Evolutionary conservation across 495 filamentous ascomycete species (phyloP).

Genomic region (Aspergillus egyptiacus): DNA sequence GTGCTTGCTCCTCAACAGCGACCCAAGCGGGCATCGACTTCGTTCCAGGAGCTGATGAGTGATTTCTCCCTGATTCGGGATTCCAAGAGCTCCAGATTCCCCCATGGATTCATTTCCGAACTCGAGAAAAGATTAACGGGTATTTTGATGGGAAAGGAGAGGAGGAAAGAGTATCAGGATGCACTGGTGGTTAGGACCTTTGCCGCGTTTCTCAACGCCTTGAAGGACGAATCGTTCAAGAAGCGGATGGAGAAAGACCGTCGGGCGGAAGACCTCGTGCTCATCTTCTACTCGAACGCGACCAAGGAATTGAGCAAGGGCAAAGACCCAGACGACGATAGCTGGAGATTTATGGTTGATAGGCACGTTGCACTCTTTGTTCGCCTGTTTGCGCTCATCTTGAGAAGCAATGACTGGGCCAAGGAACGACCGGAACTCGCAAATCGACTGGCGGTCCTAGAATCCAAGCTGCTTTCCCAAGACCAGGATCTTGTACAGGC

Average conservation of each 20-base stretch:
- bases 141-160: slow-evolving; percentile 64
- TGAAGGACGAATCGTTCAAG: slow-evolving; percentile 65
- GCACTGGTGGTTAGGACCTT: slow-evolving; percentile 71
- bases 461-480: slow-evolving; percentile 90
- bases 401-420: slow-evolving; percentile 75
- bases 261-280: slow-evolving; percentile 79
- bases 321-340: slow-evolving; percentile 74
- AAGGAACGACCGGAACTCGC: slow-evolving; percentile 78
- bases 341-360: slow-evolving; percentile 90
- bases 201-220: slow-evolving; percentile 69
- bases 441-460: slow-evolving; percentile 69
- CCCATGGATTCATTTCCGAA: slow-evolving; percentile 66
- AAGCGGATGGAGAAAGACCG: slow-evolving; percentile 88
- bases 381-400: slow-evolving; percentile 69
- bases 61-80: slow-evolving; percentile 71
- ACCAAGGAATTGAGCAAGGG: slow-evolving; percentile 82
- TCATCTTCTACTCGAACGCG: slow-evolving; percentile 86
- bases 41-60: slow-evolving; percentile 63
- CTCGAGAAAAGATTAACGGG: slow-evolving; percentile 63
- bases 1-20: slow-evolving; percentile 56
- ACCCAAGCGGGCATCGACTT: slow-evolving; percentile 61
- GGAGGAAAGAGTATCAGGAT: slow-evolving; percentile 72
- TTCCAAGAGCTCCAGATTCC: slow-evolving; percentile 72
- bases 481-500: slow-evolving; percentile 73
- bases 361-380: slow-evolving; percentile 94